Evolutionary conservation across 2,329 filamentous ascomycete genomes (phyloP).

Genomic region (Alternaria brassicicola): DNA sequence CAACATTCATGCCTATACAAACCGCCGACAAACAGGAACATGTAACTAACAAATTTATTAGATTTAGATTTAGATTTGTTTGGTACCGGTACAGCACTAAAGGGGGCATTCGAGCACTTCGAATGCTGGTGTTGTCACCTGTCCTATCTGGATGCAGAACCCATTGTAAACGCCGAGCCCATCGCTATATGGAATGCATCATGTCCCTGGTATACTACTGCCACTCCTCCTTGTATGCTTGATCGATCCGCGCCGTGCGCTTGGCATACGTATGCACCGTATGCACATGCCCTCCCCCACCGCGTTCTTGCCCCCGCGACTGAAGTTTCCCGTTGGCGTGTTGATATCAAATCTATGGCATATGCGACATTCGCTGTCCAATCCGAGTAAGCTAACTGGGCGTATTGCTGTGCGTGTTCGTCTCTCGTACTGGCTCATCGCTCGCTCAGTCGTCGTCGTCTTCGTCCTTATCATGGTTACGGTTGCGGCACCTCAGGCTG

Average conservation of each 20-base stretch:
- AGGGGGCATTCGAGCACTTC: slow-evolving; percentile 26
- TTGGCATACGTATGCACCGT: neutral
- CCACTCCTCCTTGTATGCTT: neutral
- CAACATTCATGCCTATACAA: too few species aligned
- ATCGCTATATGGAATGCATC: neutral
- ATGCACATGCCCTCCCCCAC: neutral
- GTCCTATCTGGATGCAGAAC: neutral
- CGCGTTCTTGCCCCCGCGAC: neutral
- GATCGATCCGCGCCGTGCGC: neutral
- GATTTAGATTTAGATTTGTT: neutral
- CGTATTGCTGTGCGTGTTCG: neutral
- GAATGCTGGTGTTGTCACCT: slow-evolving; percentile 15
- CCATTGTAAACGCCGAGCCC: neutral
- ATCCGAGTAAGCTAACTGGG: neutral
- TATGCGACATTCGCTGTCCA: neutral
- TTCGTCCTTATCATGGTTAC: too few species aligned
- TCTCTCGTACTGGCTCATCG: neutral
- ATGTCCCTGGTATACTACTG: slow-evolving; percentile 1
- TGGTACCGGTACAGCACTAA: neutral
- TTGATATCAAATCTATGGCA: neutral
- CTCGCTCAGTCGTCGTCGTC: slow-evolving; percentile 13
- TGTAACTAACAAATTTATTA: neutral
- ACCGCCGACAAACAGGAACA: neutral
- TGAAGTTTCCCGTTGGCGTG: neutral
- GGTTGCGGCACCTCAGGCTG: slow-evolving; percentile 35